Evolutionary conservation across 2,329 filamentous ascomycete genomes (phyloP).

Genomic region (Aspergillus fumigatiaffinis): DNA sequence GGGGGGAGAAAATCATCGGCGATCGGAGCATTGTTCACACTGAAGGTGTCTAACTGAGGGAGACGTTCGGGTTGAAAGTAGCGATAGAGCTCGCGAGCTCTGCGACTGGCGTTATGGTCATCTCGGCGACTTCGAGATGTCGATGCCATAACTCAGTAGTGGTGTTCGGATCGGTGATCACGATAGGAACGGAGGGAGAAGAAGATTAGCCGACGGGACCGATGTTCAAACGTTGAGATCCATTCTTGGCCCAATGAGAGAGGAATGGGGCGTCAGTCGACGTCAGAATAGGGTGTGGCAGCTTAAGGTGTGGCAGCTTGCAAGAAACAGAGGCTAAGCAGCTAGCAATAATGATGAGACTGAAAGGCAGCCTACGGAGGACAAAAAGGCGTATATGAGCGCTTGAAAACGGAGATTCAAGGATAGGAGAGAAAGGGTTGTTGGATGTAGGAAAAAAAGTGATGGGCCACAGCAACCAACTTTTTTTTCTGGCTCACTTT

Average conservation of each 20-base stretch:
- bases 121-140: neutral
- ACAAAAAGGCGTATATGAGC: neutral
- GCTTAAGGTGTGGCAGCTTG: too few species aligned
- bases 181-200: neutral
- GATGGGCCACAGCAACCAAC: neutral
- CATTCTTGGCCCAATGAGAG: neutral
- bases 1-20: neutral
- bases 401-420: neutral
- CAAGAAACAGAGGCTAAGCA: too few species aligned
- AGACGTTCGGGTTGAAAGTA: slow-evolving; percentile 33
- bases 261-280: too few species aligned
- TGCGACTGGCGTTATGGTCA: slow-evolving; percentile 27
- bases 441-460: neutral
- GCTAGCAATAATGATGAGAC: too few species aligned
- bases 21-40: neutral
- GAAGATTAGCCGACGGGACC: neutral
- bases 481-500: neutral
- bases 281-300: too few species aligned
- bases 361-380: too few species aligned
- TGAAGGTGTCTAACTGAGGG: neutral
- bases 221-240: neutral
- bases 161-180: neutral
- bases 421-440: neutral
- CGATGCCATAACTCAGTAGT: neutral
- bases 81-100: slow-evolving; percentile 38